Evolutionary conservation across 2,329 filamentous ascomycete genomes (phyloP).

Genomic region (Aspergillus sergii): DNA sequence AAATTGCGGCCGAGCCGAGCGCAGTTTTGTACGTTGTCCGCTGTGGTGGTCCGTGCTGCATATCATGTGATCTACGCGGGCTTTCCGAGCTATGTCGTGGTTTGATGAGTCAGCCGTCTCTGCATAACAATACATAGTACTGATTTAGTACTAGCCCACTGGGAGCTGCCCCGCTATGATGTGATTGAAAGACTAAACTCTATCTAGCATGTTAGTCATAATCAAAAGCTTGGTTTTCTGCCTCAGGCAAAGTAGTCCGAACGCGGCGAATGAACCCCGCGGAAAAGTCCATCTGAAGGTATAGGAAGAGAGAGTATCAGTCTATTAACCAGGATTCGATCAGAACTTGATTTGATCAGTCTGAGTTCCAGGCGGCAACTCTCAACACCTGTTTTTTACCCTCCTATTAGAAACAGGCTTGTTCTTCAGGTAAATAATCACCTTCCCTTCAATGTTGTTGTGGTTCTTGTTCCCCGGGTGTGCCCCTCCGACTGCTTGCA

Average conservation of each 20-base stretch:
- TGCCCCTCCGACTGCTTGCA: not conserved
- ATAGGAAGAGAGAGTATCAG: not conserved
- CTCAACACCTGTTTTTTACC: not conserved
- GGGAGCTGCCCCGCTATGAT: not conserved
- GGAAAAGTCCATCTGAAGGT: not conserved
- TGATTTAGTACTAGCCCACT: not conserved
- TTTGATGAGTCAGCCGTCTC: constrained; percentile 1
- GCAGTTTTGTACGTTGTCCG: not conserved
- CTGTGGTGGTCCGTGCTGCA: constrained; percentile 17
- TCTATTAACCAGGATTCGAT: not conserved
- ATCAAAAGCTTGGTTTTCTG: not conserved
- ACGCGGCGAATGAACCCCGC: constrained; percentile 20
- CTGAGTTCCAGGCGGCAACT: not conserved
- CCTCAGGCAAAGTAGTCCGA: constrained; percentile 13
- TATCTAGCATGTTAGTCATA: not conserved
- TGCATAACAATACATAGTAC: not conserved
- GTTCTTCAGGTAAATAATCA: not conserved
- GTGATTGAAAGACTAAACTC: not conserved
- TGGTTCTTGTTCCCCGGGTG: not conserved
- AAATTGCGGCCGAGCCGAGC: constrained; percentile 21
- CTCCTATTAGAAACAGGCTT: not conserved
- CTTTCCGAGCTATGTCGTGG: too few species aligned
- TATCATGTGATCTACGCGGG: constrained; percentile 21
- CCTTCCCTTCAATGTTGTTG: not conserved
- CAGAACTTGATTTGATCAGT: not conserved